Percentiles rank a stretch among this genome's conserved stretches.
Evolutionary conservation across 73 alveolate genomes (phyloP).

Genomic region (Effrenium voratum): DNA sequence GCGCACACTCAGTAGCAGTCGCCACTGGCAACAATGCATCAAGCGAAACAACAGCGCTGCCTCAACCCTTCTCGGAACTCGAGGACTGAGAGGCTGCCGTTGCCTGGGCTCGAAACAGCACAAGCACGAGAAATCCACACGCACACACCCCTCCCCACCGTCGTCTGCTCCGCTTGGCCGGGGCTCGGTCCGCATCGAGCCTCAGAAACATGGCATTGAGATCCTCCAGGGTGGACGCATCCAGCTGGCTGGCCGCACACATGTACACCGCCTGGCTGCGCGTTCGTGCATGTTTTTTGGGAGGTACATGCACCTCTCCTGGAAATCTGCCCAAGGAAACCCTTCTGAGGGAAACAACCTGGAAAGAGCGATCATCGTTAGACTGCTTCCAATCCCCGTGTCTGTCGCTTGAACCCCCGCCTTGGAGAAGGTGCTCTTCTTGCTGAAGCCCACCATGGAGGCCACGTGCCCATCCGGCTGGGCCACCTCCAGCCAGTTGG

Average conservation of each 20-base stretch:
- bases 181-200: conserved; percentile 60
- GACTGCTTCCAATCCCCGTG: too few species aligned
- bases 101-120: conserved; percentile 37
- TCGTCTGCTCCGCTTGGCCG: not conserved
- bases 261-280: conserved; percentile 65
- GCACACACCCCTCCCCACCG: too few species aligned
- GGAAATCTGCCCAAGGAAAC: too few species aligned
- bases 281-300: too few species aligned
- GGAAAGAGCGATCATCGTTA: too few species aligned
- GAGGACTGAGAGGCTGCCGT: conserved; percentile 50
- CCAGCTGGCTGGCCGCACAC: conserved; percentile 93
- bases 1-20: not conserved
- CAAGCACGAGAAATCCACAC: not conserved
- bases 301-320: too few species aligned
- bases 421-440: conserved; percentile 85
- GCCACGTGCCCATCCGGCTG: conserved; percentile 71
- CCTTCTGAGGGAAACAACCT: too few species aligned
- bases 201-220: conserved; percentile 18
- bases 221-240: conserved; percentile 71
- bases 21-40: not conserved
- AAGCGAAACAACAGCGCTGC: not conserved
- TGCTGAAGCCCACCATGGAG: conserved; percentile 83
- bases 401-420: too few species aligned
- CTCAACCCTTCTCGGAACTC: conserved; percentile 80
- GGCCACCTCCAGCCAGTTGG: conserved; percentile 83